These are phyloP conservation scores for Periglandula ipomoeae DNA, from an alignment of 2,329 filamentous ascomycete species.

Conservation along the genomic window DNA sequence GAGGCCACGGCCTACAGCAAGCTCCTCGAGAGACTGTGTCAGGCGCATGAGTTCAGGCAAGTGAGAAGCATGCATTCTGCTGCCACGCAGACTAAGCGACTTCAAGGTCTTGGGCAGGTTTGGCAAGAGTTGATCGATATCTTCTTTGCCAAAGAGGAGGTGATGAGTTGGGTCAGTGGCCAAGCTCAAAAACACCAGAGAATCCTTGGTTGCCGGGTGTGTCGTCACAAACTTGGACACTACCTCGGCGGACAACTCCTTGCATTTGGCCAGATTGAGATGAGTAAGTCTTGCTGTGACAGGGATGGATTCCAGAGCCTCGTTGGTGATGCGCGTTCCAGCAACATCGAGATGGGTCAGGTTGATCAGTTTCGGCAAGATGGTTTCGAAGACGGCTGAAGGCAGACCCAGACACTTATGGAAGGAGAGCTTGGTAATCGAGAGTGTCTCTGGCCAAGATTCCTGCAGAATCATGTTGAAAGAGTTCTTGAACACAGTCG, in stretches of 20 bases:
- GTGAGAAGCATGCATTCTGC: conserved; percentile 57
- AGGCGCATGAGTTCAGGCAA: conserved; percentile 54
- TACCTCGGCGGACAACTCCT: conserved; percentile 52
- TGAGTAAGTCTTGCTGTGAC: conserved; percentile 65
- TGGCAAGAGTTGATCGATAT: conserved; percentile 57
- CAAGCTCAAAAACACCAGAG: conserved; percentile 63
- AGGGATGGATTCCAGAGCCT: conserved; percentile 61
- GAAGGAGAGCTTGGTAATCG: conserved; percentile 60
- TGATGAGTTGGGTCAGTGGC: conserved; percentile 63
- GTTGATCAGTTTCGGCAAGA: conserved; percentile 60
- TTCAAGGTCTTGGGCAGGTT: conserved; percentile 56
- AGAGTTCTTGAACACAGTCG: conserved; percentile 54
- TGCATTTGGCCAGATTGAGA: conserved; percentile 70
- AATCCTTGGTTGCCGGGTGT: conserved; percentile 58
- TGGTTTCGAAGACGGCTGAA: conserved; percentile 54
- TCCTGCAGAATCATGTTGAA: conserved; percentile 49
- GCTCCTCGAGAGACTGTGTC: conserved; percentile 63
- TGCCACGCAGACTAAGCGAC: conserved; percentile 69
- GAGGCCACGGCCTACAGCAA: conserved; percentile 62
- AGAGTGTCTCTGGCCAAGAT: conserved; percentile 44
- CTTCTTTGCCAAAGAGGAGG: conserved; percentile 57
- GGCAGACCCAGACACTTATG: conserved; percentile 71
- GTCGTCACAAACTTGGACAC: conserved; percentile 63
- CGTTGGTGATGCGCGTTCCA: conserved; percentile 66
- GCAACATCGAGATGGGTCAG: conserved; percentile 74